Conservation (phyloP, 495 filamentous ascomycete species). For the Aspergillus hancockii region DNA sequence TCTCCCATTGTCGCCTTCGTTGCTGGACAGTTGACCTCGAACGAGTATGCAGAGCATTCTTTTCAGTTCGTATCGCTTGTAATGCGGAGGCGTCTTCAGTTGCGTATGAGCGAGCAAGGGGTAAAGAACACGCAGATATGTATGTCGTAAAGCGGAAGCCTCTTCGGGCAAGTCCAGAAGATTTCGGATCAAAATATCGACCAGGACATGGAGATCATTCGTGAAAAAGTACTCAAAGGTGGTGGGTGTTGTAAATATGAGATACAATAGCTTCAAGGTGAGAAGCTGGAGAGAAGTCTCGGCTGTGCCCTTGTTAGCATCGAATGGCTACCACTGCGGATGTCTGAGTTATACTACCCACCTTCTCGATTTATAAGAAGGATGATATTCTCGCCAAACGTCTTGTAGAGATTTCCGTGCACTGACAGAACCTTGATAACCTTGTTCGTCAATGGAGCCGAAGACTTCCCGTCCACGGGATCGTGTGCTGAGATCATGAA, state of each 20-base stretch:
- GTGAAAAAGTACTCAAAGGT: slow-evolving; percentile 99
- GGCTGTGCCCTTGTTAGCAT: slow-evolving; percentile 37
- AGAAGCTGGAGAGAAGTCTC: slow-evolving; percentile 91
- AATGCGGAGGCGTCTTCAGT: slow-evolving; percentile 77
- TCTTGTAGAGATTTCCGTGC: slow-evolving; percentile 79
- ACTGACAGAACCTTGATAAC: slow-evolving; percentile 86
- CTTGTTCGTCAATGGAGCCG: slow-evolving; percentile 75
- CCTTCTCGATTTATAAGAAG: slow-evolving; percentile 93
- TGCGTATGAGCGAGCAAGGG: slow-evolving; percentile 91
- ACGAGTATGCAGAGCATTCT: slow-evolving; percentile 70
- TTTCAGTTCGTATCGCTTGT: slow-evolving; percentile 86
- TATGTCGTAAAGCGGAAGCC: slow-evolving; percentile 79
- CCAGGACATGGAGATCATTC: slow-evolving; percentile 90
- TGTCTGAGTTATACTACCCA: slow-evolving; percentile 20
- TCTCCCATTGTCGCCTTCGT: slow-evolving; percentile 36
- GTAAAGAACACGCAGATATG: slow-evolving; percentile 95
- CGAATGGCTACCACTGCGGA: neutral
- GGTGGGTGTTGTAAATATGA: slow-evolving; percentile 85
- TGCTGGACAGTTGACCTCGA: slow-evolving; percentile 38
- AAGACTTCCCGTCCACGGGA: slow-evolving; percentile 40
- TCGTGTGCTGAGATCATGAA: slow-evolving; percentile 81
- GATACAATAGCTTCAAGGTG: slow-evolving; percentile 91
- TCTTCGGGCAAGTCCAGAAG: slow-evolving; percentile 88
- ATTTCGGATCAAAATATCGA: slow-evolving; percentile 96
- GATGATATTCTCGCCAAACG: slow-evolving; percentile 97